Percentiles rank a stretch among this genome's conserved stretches.
These are phyloP conservation scores for Antitrichia curtipendula DNA, from an alignment of 225 moss, liverwort and hornwort species.

Conservation along the genomic window DNA sequence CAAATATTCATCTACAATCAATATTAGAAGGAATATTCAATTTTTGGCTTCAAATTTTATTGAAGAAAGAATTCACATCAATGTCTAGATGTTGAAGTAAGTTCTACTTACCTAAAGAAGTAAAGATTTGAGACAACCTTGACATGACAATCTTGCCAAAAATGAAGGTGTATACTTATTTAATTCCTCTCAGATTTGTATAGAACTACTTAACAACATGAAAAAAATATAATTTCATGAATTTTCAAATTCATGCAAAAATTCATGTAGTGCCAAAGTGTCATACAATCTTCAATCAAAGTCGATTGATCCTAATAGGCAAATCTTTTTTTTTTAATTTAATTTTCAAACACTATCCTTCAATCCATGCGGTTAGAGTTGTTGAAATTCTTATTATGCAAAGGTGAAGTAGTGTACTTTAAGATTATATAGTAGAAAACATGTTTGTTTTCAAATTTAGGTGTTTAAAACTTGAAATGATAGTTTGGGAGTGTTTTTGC, in stretches of 20 bases:
- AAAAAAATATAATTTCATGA: neutral
- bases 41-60: neutral
- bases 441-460: neutral
- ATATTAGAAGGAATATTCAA: neutral
- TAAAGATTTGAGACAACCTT: neutral
- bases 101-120: fast-evolving
- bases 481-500: neutral
- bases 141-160: neutral
- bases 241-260: neutral
- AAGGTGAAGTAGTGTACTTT: neutral
- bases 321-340: neutral
- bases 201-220: neutral
- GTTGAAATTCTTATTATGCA: too few relatives aligned
- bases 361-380: fast-evolving
- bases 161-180: neutral
- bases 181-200: neutral
- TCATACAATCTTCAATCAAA: neutral
- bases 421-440: neutral
- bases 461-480: neutral
- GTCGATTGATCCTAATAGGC: fast-evolving
- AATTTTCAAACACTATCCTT: neutral
- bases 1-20: neutral
- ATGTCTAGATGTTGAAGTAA: neutral
- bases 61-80: too few relatives aligned
- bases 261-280: neutral